A percentile compares a stretch with the other conserved stretches of the same genome.
These are phyloP conservation scores for Pseudopithomyces maydicus DNA, from an alignment of 2,329 filamentous ascomycete genomes.

Conservation along the genomic window DNA sequence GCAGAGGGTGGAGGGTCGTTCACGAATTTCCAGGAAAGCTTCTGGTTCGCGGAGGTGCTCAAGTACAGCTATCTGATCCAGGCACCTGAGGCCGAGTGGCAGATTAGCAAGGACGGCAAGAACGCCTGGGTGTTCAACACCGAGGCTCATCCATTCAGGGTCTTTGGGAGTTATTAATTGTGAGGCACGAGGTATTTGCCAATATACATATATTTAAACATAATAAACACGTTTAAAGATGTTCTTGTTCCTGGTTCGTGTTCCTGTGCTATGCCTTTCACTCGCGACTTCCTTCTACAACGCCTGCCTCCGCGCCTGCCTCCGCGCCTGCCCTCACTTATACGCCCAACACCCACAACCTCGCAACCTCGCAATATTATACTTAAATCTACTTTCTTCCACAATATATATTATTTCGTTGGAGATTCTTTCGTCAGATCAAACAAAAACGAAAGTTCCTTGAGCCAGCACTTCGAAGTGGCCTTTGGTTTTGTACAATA, in stretches of 20 bases:
- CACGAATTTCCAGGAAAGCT: constrained; percentile 79
- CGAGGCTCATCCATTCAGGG: constrained; percentile 66
- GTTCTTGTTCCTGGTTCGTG: background rate
- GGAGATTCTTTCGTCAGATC: no score
- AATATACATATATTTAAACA: background rate
- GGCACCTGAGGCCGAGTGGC: constrained; percentile 64
- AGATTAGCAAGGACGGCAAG: constrained; percentile 54
- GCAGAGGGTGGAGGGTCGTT: constrained; percentile 63
- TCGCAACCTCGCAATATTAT: no score
- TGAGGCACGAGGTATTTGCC: background rate
- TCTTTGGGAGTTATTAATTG: constrained; percentile 25
- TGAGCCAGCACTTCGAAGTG: no score
- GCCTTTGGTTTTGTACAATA: no score
- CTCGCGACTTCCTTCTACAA: background rate
- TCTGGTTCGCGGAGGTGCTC: constrained; percentile 84
- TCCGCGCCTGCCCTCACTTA: no score
- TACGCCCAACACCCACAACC: background rate
- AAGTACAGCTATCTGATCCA: constrained; percentile 83
- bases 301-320: background rate
- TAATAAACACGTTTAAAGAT: background rate
- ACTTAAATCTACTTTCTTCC: no score
- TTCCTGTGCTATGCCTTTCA: background rate
- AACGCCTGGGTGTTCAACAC: constrained; percentile 69
- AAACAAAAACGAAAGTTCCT: no score
- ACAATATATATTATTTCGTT: no score